A percentile compares a stretch with the other conserved stretches of the same genome.
Evolutionary conservation across 352 stramenopile species (phyloP).

Genomic region (Phytopythium boreale): DNA sequence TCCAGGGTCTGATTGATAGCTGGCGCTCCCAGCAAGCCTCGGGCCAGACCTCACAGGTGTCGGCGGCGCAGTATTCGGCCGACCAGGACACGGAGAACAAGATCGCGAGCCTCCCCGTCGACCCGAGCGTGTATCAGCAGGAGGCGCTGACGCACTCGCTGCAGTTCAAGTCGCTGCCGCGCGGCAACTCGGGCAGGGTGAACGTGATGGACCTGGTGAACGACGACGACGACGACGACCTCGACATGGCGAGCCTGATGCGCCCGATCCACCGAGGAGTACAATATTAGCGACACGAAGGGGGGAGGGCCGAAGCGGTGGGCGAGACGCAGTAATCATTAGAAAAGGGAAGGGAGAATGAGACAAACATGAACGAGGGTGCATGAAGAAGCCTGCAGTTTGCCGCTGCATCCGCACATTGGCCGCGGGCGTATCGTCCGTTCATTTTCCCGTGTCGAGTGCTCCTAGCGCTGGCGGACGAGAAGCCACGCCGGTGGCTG

Average conservation of each 20-base stretch:
- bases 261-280: slow-evolving; percentile 61
- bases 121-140: slow-evolving; percentile 31
- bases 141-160: slow-evolving; percentile 34
- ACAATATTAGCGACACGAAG: slow-evolving; percentile 35
- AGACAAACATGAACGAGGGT: neutral
- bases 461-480: neutral
- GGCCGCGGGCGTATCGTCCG: no score
- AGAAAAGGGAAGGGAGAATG: neutral
- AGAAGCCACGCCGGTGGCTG: neutral
- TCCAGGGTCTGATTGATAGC: slow-evolving; percentile 63
- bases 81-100: slow-evolving; percentile 11
- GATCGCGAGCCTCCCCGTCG: slow-evolving; percentile 38
- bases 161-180: slow-evolving; percentile 24
- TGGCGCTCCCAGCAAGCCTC: slow-evolving; percentile 26
- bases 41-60: slow-evolving; percentile 14
- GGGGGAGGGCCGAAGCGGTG: neutral
- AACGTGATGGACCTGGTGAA: slow-evolving; percentile 28
- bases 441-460: no score
- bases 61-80: slow-evolving; percentile 7
- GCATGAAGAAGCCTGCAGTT: neutral
- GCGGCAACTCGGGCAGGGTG: slow-evolving; percentile 28
- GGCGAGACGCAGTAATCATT: neutral
- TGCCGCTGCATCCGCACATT: no score
- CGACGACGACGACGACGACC: slow-evolving; percentile 47
- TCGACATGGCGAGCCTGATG: slow-evolving; percentile 51